Evolutionary conservation across 345 rosid species (phyloP).

Genomic region (Trapa incisa): DNA sequence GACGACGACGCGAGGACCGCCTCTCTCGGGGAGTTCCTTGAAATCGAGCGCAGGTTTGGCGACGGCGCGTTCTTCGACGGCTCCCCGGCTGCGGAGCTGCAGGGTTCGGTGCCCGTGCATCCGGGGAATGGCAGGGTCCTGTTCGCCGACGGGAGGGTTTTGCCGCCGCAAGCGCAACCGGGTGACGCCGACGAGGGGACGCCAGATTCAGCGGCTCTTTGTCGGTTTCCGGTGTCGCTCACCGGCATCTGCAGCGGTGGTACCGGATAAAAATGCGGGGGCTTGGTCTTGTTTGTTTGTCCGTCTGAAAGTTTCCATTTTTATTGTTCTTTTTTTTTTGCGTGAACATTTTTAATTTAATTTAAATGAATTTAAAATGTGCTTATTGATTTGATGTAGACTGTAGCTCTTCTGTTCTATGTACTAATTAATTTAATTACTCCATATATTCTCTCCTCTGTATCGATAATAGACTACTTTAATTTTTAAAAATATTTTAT

Average conservation of each 20-base stretch:
- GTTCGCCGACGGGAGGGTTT: constrained; percentile 74
- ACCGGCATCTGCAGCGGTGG: constrained; percentile 69
- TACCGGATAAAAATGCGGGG: constrained; percentile 9
- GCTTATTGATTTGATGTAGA: too few species aligned
- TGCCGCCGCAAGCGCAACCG: constrained; percentile 55
- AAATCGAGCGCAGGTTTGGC: constrained; percentile 79
- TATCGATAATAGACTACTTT: too few species aligned
- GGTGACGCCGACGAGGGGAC: constrained; percentile 17
- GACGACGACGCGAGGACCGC: constrained; percentile 53
- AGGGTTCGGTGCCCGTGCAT: constrained; percentile 28
- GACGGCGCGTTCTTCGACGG: constrained; percentile 42
- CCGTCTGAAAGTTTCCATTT: not conserved
- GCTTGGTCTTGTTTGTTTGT: not conserved
- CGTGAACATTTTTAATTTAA: too few species aligned
- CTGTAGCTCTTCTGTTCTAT: too few species aligned
- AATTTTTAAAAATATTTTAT: too few species aligned
- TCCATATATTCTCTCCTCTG: too few species aligned
- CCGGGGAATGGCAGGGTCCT: constrained; percentile 32
- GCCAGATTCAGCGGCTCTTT: constrained; percentile 29
- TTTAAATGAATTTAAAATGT: too few species aligned
- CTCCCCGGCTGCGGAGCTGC: constrained; percentile 48
- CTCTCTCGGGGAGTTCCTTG: constrained; percentile 78
- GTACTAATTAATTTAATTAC: too few species aligned
- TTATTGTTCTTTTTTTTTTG: not conserved
- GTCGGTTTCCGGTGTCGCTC: constrained; percentile 65